These are phyloP conservation scores for Geosmithia putterillii DNA, from an alignment of 2,329 filamentous ascomycete species.

Conservation along the genomic window DNA sequence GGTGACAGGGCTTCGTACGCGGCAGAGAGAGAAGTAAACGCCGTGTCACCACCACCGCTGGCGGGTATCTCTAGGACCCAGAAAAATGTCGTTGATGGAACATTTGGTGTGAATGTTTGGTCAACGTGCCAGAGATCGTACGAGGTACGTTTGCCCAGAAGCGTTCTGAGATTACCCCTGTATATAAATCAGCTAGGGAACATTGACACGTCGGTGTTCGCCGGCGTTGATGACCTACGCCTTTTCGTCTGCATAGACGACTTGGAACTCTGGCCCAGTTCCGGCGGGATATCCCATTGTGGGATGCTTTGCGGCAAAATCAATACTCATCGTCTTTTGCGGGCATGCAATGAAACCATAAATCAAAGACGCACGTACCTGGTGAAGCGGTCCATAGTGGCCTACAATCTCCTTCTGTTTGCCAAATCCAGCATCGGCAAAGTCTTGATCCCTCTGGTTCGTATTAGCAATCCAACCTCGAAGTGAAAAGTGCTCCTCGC, in stretches of 20 bases:
- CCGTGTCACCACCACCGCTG: constrained; percentile 51
- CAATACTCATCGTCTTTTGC: neutral
- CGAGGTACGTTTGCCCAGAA: constrained; percentile 11
- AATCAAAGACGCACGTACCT: neutral
- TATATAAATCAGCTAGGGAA: neutral
- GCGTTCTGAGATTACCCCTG: constrained; percentile 13
- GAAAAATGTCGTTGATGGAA: constrained; percentile 18
- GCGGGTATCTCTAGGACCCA: constrained; percentile 16
- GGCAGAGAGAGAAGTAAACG: constrained; percentile 62
- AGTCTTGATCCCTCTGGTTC: constrained; percentile 15
- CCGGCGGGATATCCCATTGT: constrained; percentile 18
- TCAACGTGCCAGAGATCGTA: constrained; percentile 20
- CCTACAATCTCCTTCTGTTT: constrained; percentile 13
- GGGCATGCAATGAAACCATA: neutral
- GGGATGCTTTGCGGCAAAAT: constrained; percentile 8
- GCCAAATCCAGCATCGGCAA: constrained; percentile 17
- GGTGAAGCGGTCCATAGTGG: constrained; percentile 17
- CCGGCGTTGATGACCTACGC: constrained; percentile 7
- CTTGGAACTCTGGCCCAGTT: constrained; percentile 17
- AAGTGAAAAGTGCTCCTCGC: neutral
- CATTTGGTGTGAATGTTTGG: constrained; percentile 18
- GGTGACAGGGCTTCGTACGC: constrained; percentile 68
- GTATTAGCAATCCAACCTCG: neutral
- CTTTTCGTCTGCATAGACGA: constrained; percentile 18
- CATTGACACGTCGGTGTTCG: neutral